phyloP scores from a whole-genome alignment of 495 filamentous ascomycete genomes.

The Trichoderma orchidacearum region DNA sequence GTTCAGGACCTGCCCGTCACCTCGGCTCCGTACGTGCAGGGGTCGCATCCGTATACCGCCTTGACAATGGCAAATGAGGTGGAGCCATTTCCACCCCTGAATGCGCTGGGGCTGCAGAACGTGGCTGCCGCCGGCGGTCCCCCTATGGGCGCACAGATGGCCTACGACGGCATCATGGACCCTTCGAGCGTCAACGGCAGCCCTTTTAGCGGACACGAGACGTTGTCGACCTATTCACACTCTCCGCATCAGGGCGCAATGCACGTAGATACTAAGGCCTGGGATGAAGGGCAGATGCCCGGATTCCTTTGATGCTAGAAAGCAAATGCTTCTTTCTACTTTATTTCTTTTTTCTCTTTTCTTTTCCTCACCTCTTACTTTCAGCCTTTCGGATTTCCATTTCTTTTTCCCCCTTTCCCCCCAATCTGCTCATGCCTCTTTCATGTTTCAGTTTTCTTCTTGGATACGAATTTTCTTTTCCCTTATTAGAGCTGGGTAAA shows the following conservation, averaged over 20 bases:
- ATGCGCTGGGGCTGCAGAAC: slow-evolving; percentile 9
- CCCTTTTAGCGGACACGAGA: slow-evolving; percentile 25
- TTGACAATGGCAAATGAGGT: slow-evolving; percentile 8
- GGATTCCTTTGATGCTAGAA: not conserved
- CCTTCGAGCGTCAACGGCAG: slow-evolving; percentile 13
- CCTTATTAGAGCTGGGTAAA: not conserved
- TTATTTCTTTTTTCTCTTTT: slow-evolving; percentile 9
- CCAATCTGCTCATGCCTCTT: too few species aligned
- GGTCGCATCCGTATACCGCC: slow-evolving; percentile 8
- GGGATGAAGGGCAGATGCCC: not conserved
- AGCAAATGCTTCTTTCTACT: not conserved
- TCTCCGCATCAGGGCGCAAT: slow-evolving; percentile 21
- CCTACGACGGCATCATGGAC: slow-evolving; percentile 16
- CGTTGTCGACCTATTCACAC: slow-evolving; percentile 25
- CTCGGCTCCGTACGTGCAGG: slow-evolving; percentile 5
- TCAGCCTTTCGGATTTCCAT: not conserved
- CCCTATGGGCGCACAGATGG: not conserved
- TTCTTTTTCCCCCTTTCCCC: slow-evolving; percentile 5
- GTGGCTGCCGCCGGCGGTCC: slow-evolving; percentile 11
- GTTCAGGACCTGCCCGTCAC: slow-evolving; percentile 9
- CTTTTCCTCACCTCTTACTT: slow-evolving; percentile 5
- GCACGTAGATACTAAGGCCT: not conserved
- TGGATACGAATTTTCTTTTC: not conserved
- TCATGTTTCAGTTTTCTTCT: too few species aligned
- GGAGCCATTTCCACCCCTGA: slow-evolving; percentile 23